phyloP scores from a whole-genome alignment of 1,139 yeast genomes.

The Arxiozyma heterogenica region DNA sequence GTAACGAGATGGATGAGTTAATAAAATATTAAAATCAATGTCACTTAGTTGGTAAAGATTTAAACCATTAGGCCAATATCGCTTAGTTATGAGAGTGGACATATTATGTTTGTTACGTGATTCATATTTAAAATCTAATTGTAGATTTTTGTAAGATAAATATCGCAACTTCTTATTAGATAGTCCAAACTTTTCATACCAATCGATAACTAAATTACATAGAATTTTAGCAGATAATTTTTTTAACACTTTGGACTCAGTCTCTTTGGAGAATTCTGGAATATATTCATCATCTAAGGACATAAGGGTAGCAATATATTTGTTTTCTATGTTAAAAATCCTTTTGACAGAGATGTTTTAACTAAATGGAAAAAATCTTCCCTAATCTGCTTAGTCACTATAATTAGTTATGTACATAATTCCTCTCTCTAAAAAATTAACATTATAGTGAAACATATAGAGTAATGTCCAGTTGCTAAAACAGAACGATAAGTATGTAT shows the following conservation, averaged over 20 bases:
- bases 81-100: slow-evolving; percentile 35
- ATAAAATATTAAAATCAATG: slow-evolving; percentile 55
- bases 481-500: neutral
- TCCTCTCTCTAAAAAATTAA: neutral
- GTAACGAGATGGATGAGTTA: slow-evolving; percentile 45
- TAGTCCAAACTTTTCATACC: slow-evolving; percentile 16
- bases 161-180: slow-evolving; percentile 1
- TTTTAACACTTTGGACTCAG: slow-evolving; percentile 12
- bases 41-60: slow-evolving; percentile 65
- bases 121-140: slow-evolving; percentile 1
- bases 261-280: slow-evolving; percentile 10
- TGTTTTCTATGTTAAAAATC: no score
- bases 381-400: neutral
- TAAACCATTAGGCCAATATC: slow-evolving; percentile 56
- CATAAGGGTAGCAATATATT: neutral
- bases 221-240: slow-evolving; percentile 14
- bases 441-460: neutral
- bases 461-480: neutral
- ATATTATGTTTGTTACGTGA: slow-evolving; percentile 9
- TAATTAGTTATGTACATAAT: no score
- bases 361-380: no score
- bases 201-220: slow-evolving; percentile 15
- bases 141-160: neutral
- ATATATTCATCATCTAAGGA: slow-evolving; percentile 7
- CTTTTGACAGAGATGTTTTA: neutral